Conservation (phyloP, 768 basidiomycete species). For the Cubamyces sp. region DNA sequence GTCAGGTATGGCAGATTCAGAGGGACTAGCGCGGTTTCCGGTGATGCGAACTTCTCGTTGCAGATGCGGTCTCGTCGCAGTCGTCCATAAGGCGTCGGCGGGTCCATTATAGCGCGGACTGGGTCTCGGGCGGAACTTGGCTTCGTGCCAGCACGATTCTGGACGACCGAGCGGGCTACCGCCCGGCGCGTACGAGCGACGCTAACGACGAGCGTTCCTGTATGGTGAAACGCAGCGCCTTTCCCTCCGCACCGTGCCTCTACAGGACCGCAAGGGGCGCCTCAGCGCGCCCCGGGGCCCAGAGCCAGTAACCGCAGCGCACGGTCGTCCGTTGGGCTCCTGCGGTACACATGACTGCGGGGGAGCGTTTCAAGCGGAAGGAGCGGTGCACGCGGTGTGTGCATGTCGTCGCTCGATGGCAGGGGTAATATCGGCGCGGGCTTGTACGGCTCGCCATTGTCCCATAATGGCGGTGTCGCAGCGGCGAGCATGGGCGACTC, state of each 20-base stretch:
- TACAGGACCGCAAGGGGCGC: background rate
- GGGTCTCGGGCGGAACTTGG: background rate
- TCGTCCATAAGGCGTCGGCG: background rate
- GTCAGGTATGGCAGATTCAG: background rate
- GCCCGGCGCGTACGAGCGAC: background rate
- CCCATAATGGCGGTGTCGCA: constrained; percentile 25
- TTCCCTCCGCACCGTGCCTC: background rate
- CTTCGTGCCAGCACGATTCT: background rate
- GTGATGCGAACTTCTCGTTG: background rate
- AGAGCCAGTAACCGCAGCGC: constrained; percentile 51
- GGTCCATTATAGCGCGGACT: constrained; percentile 3
- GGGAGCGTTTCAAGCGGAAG: constrained; percentile 61
- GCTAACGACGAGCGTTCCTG: background rate
- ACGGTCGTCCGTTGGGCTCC: constrained; percentile 66
- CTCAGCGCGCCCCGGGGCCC: constrained; percentile 29
- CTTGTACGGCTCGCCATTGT: constrained; percentile 27
- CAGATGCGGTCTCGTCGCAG: constrained; percentile 13
- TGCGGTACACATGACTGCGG: constrained; percentile 57
- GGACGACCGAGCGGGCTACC: background rate
- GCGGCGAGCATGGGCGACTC: constrained; percentile 22
- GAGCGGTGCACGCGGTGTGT: constrained; percentile 43
- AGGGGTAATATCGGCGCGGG: constrained; percentile 22
- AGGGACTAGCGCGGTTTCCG: background rate
- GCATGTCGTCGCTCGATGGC: constrained; percentile 1
- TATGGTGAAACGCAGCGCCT: constrained; percentile 3